Conservation (phyloP, 2,329 filamentous ascomycete genomes). For the Mycosphaerella arachidis region DNA sequence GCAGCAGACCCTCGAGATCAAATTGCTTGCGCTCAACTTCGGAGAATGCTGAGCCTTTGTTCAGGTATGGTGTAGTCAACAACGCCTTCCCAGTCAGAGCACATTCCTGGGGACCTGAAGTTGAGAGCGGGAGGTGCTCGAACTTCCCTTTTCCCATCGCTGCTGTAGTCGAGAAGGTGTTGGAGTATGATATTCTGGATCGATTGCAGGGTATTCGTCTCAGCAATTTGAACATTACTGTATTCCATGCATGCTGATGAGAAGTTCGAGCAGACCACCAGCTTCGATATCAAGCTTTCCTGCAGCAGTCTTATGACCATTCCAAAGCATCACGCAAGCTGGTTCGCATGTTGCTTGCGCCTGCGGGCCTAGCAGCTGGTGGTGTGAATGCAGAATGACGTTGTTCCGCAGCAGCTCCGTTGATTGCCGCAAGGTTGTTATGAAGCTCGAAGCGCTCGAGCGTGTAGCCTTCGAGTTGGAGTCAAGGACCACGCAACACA, state of each 20-base stretch:
- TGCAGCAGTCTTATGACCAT: neutral
- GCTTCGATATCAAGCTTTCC: neutral
- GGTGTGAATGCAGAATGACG: constrained; percentile 1
- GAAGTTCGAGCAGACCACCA: neutral
- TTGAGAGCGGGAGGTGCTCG: constrained; percentile 8
- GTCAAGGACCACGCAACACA: neutral
- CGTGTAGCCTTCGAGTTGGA: neutral
- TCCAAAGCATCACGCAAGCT: neutral
- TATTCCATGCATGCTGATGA: neutral
- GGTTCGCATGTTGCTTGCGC: neutral
- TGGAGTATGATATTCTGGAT: neutral
- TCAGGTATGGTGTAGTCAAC: constrained; percentile 64
- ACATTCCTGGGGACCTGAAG: constrained; percentile 8
- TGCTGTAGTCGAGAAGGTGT: neutral
- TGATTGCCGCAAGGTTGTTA: neutral
- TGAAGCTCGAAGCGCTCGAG: neutral
- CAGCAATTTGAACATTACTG: neutral
- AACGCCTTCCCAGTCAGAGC: constrained; percentile 39
- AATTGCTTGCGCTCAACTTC: constrained; percentile 64
- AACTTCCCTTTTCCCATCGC: constrained; percentile 1
- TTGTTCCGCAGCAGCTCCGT: neutral
- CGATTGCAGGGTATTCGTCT: neutral
- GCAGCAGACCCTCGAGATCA: constrained; percentile 67
- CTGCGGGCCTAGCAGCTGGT: neutral
- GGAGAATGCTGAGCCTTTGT: constrained; percentile 79